Conservation (phyloP, 2,329 filamentous ascomycete species). For the Elsinoe batatas region DNA sequence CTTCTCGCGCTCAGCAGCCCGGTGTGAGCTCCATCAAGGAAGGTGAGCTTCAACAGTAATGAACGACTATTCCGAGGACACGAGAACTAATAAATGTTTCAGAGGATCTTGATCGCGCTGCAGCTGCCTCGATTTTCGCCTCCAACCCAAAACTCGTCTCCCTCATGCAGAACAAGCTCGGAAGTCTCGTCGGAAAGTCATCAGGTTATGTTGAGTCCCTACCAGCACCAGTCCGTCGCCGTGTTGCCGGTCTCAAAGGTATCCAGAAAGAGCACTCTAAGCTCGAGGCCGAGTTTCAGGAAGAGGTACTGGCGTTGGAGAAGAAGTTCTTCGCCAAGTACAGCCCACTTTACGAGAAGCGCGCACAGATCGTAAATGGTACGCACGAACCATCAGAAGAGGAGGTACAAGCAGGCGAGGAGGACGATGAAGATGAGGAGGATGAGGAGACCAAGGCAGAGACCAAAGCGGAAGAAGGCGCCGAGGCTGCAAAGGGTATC, state of each 20-base stretch:
- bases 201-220: slow-evolving; percentile 98
- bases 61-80: background rate
- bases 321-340: slow-evolving; percentile 99
- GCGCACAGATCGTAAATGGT: slow-evolving; percentile 86
- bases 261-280: slow-evolving; percentile 98
- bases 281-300: slow-evolving; percentile 95
- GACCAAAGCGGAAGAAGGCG: slow-evolving; percentile 45
- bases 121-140: slow-evolving; percentile 86
- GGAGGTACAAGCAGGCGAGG: slow-evolving; percentile 79
- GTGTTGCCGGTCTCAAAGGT: slow-evolving; percentile 90
- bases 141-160: slow-evolving; percentile 89
- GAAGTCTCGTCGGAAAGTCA: slow-evolving; percentile 82
- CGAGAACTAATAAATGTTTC: slow-evolving; percentile 5
- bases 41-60: slow-evolving; percentile 49
- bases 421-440: slow-evolving; percentile 61
- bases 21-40: slow-evolving; percentile 93
- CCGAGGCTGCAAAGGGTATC: slow-evolving; percentile 61
- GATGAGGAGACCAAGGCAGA: slow-evolving; percentile 49
- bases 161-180: slow-evolving; percentile 96
- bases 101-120: slow-evolving; percentile 85
- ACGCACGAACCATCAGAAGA: slow-evolving; percentile 72
- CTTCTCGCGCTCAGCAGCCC: slow-evolving; percentile 91
- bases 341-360: slow-evolving; percentile 92
- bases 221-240: slow-evolving; percentile 76
- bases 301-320: slow-evolving; percentile 94